Conservation (phyloP, 495 filamentous ascomycete species). For the Aspergillus biplanus region DNA sequence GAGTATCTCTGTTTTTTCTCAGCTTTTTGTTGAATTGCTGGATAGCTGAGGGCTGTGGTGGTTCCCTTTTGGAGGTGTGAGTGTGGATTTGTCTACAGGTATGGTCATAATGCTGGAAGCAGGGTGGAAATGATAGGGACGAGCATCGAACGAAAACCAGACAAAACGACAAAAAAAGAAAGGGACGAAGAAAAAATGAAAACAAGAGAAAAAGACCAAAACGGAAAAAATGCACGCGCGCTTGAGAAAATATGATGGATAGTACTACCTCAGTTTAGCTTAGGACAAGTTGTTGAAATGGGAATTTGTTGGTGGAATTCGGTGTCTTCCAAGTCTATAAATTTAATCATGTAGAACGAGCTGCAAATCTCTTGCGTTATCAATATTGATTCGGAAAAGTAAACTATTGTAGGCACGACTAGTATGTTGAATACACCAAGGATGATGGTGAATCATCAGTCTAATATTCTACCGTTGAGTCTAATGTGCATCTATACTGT, state of each 20-base stretch:
- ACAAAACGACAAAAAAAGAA: too few relatives aligned
- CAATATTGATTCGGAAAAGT: too few relatives aligned
- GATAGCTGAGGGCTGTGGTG: neutral
- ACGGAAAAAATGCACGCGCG: neutral
- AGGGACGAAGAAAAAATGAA: neutral
- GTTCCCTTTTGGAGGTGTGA: neutral
- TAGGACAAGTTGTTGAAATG: neutral
- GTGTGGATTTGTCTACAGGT: neutral
- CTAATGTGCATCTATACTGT: conserved; percentile 8
- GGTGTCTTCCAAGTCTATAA: neutral
- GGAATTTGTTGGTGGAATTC: neutral
- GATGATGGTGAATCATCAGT: conserved; percentile 3
- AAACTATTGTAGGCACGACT: neutral
- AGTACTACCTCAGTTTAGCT: neutral
- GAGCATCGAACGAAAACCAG: too few relatives aligned
- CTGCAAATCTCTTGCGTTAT: neutral
- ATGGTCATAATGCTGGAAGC: too few relatives aligned
- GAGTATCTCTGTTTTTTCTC: neutral
- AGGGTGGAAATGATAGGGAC: too few relatives aligned
- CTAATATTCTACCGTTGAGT: conserved; percentile 1
- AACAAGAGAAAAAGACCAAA: neutral
- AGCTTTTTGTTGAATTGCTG: neutral
- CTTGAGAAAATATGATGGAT: neutral
- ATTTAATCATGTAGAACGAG: neutral
- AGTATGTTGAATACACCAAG: conserved; percentile 3